Base-by-base conservation (phyloP, 1,139 yeast genomes). In the Pichia sorboxylosa region DNA sequence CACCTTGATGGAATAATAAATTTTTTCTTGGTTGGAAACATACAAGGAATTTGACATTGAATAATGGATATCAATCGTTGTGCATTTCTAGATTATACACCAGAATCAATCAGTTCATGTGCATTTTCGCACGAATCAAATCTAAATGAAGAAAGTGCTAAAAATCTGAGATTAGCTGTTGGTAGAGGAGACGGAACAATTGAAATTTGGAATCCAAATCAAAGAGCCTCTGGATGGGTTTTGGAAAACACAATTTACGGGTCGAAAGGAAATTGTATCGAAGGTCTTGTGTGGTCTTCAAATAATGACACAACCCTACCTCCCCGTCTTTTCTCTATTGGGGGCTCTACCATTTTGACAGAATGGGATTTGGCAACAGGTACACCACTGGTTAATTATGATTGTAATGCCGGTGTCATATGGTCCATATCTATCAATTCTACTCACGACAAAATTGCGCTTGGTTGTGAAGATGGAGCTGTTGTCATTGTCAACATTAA, bases 401-500 rank as follows among this genome's bases (percentile, higher is more conserved):
- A 87, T 53, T 83, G 95, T 59, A 85, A 87, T 52, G 83, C 94
- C 1, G 97, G 97, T 23, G 77, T 84, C 14, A 80, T 85, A 38
- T 92, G 98, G 98, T 81, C 94, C 9, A 60, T 87, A 33, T 76
- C 82, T 7, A 71, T 74, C 18, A 78, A 77, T 40, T 65, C 69
- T 15, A 60, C 68, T 19, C 80, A 77, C 29, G 61, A 68, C 36
- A 72, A 66, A 46, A 61, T 92, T 28, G 85, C 95, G 1, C 83
- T 83, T 1, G 98, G 98, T 1, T 90, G 98, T 57, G 98, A 90
- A 46, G 93, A 87, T 51, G 98, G 98, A 17, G 67, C 85, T 4
- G 90, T 90, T 5, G 94, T 81, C 1, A 57, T 90, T 7, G 64
- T 87, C 15, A 87, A 84, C 49, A 74, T 87, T 26, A 63, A 84